Evolutionary conservation across 345 rosid species (phyloP), one percentile per base, ranked within the genome.

Genomic region (Eucalyptus decipiens): DNA sequence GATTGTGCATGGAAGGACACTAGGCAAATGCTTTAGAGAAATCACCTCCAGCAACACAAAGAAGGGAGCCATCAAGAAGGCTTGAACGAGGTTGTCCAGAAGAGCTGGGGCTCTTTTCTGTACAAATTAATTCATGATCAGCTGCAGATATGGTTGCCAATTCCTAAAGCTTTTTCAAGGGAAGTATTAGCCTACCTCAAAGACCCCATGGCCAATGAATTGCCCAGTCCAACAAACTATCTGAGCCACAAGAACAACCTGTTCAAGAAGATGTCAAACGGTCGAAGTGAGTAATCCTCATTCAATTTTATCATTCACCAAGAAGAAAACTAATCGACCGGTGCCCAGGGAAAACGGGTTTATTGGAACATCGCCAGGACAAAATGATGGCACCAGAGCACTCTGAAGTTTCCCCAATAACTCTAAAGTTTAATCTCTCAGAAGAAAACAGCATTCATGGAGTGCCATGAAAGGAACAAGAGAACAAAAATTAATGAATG

Each of bases 61-160:
- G 91, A 93, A 93, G 87, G 96, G 97, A 91, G 97, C 96, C 96
- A 93, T 94, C 89, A 94, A 9, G 50, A 95, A 91, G 62, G 97
- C 97, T 91, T 95, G 96, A 80, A 51, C 51, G 51, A 95, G 94
- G 90, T 93, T 94, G 91, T 95, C 96, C 67, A 93, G 76, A 67
- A 94, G 94, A 52, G 97, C 95, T 1, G 97, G 97, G 24, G 96
- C 96, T 91, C 95, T 94, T 90, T 92, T 94, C 95, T 94, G 95
- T 89, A 90, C 69, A 76, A 76, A 76, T 76, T 76, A 76, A 37
- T 37, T 76, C 83, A 76, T 21, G 15, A 76, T 76, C 45, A 76
- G 83, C 83, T 11, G 58, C 13, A 69, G 43, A 67, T 40, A 67
- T 52, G 72, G 67, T 30, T 26, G 34, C 80, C 83, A 58, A 13